These are phyloP conservation scores for Epithemia pelagica DNA, from an alignment of 108 stramenopile genomes.

Conservation along the genomic window DNA sequence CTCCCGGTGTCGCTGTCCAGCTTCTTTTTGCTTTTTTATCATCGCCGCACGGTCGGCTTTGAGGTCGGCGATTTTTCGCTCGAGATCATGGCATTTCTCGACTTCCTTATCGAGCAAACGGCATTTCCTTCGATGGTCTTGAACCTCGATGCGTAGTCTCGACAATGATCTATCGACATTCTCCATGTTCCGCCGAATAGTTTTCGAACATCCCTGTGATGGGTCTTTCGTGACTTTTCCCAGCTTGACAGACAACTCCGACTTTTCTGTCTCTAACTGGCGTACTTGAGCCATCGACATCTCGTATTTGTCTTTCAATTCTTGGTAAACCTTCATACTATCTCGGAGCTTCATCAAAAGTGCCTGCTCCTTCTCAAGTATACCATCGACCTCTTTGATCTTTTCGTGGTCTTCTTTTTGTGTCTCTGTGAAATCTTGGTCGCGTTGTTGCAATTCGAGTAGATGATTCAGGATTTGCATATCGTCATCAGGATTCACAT, in stretches of 20 bases:
- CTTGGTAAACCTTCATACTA: slow-evolving; percentile 72
- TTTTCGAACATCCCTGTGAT: slow-evolving; percentile 53
- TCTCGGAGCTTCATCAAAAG: slow-evolving; percentile 65
- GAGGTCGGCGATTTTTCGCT: slow-evolving; percentile 70
- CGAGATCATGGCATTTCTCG: slow-evolving; percentile 56
- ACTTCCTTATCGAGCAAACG: slow-evolving; percentile 68
- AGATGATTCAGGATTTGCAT: slow-evolving; percentile 79
- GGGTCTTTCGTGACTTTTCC: slow-evolving; percentile 66
- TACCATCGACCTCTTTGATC: slow-evolving; percentile 59
- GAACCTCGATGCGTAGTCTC: slow-evolving; percentile 57
- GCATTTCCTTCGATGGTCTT: slow-evolving; percentile 70
- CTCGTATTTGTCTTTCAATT: slow-evolving; percentile 75
- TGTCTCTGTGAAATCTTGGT: slow-evolving; percentile 53
- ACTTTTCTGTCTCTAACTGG: slow-evolving; percentile 69
- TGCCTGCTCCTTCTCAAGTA: slow-evolving; percentile 63
- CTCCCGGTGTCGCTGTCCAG: slow-evolving; percentile 50
- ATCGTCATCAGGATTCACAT: slow-evolving; percentile 78
- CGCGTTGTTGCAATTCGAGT: slow-evolving; percentile 72
- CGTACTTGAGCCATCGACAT: slow-evolving; percentile 69
- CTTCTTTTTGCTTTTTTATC: slow-evolving; percentile 73
- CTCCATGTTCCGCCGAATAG: slow-evolving; percentile 70
- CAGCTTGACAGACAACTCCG: slow-evolving; percentile 53
- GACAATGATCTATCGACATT: slow-evolving; percentile 61
- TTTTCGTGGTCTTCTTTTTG: slow-evolving; percentile 53
- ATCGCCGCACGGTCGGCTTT: slow-evolving; percentile 60